Evolutionary conservation across 1,139 yeast species (phyloP).

Genomic region (Suhomyces choctaworum): DNA sequence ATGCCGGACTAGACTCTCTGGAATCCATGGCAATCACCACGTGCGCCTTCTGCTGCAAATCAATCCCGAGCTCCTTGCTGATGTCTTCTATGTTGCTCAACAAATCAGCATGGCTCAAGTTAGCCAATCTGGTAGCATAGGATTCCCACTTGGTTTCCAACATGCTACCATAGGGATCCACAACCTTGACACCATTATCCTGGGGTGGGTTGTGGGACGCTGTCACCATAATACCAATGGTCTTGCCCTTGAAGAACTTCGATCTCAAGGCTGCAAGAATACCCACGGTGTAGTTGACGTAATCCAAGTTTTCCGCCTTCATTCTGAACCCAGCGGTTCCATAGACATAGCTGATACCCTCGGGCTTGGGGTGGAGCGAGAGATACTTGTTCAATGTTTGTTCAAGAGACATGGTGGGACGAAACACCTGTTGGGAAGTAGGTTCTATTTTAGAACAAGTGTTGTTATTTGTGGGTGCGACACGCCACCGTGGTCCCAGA

Average conservation of each 20-base stretch:
- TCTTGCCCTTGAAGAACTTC: slow-evolving; percentile 61
- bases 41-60: slow-evolving; percentile 35
- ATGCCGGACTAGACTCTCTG: slow-evolving; percentile 72
- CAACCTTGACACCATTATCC: slow-evolving; percentile 95
- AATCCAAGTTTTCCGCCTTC: slow-evolving; percentile 68
- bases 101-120: slow-evolving; percentile 50
- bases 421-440: background rate
- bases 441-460: no score
- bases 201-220: slow-evolving; percentile 95
- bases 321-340: slow-evolving; percentile 98
- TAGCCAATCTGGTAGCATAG: slow-evolving; percentile 79
- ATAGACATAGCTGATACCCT: slow-evolving; percentile 53
- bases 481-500: no score
- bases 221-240: slow-evolving; percentile 90
- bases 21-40: slow-evolving; percentile 70
- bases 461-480: no score
- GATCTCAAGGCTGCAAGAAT: slow-evolving; percentile 82
- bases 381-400: slow-evolving; percentile 13
- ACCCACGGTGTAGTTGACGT: slow-evolving; percentile 84
- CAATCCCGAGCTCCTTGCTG: slow-evolving; percentile 38
- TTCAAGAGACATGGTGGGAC: slow-evolving; percentile 14
- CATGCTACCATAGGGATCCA: slow-evolving; percentile 95
- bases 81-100: slow-evolving; percentile 28
- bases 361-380: slow-evolving; percentile 45
- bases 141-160: slow-evolving; percentile 82